Base-by-base conservation (phyloP, 768 basidiomycete genomes). In the Leccinum imitatum region DNA sequence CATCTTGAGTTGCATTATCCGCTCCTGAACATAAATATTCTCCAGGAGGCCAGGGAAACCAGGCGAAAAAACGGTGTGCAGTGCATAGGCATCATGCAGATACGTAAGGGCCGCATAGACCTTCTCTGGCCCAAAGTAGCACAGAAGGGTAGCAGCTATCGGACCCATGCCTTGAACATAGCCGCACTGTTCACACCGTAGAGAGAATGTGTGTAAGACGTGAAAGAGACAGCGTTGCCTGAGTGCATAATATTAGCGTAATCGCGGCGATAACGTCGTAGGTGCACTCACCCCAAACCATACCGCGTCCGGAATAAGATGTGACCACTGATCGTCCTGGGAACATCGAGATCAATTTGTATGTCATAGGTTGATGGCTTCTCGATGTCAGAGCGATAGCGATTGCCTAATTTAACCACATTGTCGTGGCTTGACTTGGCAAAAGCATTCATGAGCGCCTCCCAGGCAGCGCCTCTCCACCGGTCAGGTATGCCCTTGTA, bases 101-200 rank as follows among this genome's bases (percentile, higher is more conserved):
- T 88, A 86, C 48, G 94, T 87, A 50, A 98, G 82, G 27, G 87
- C 82, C 4, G 89, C 85, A 69, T 95, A 97, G 5, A 87, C 90
- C 55, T 87, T 87, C 76, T 94, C 91, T 8, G 97, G 93, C 63
- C 89, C 88, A 71, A 94, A 89, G 73, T 98, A 98, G 76, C 91
- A 95, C 13, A 98, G 82, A 21, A 99, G 81, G 2, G 95, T 98
- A 1, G 95, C 91, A 0, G 96, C 93, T 59, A 99, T 91, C 6
- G 96, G 92, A 2, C 97, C 95, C 97, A 99, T 99, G 61, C 97
- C 97, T 76, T 99, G 97, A 44, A 95, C 95, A 71, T 99, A 99
- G 15, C 96, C 96, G 62, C 97, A 98, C 11, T 82, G 78, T 17
- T 79, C 73, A 75, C 96, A 98, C n/a, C 80, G 79, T 19, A 95